Evolutionary conservation across 2,329 filamentous ascomycete species (phyloP), one percentile per base, ranked within the genome.

Genomic region (Aulographum hederae): DNA sequence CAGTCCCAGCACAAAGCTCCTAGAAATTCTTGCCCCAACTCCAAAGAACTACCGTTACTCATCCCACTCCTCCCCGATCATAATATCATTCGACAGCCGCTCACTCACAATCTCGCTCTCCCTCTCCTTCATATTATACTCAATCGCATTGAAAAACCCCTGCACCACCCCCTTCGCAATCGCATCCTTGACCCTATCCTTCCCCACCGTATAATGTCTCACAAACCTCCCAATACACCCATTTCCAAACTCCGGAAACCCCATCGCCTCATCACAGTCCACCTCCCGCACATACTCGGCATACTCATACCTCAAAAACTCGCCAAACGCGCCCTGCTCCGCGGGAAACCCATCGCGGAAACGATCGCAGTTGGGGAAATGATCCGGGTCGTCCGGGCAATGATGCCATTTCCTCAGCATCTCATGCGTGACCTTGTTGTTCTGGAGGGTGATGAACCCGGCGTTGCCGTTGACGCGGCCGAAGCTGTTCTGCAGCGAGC

Each of bases 381-480:
- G 44, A 14, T 43, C 39, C 18, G 19, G 31, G 27, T 46, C 45
- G 3, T 39, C 40, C 12, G 48, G 44, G 31, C 48, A 53, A 8
- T 41, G 39, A 18, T 38, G 37, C 50, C 50, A 53, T 25, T 43
- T 43, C 8, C 46, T 38, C 13, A 52, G 35, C 32, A 53, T 37
- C 16, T 45, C 44, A 18, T 40, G 32, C 1, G 47, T 46, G 14
- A 34, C 33, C 5, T 34, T 28, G 32, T 33, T 43, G 2, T 35
- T 43, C 32, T 57, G 56, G 2, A 50, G 50, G 20, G 56, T 41
- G 14, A 58, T 39, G 29, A 57, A 51, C 6, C 54, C 55, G 1
- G 47, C 53, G 30, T 59, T 60, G 18, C 55, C 43, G 5, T 53
- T 44, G 6, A 44, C 42, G 6, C 41, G 34, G 12, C 51, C 51